phyloP scores from a whole-genome alignment of 2,329 filamentous ascomycete species.

The Proliferodiscus dingleyae region DNA sequence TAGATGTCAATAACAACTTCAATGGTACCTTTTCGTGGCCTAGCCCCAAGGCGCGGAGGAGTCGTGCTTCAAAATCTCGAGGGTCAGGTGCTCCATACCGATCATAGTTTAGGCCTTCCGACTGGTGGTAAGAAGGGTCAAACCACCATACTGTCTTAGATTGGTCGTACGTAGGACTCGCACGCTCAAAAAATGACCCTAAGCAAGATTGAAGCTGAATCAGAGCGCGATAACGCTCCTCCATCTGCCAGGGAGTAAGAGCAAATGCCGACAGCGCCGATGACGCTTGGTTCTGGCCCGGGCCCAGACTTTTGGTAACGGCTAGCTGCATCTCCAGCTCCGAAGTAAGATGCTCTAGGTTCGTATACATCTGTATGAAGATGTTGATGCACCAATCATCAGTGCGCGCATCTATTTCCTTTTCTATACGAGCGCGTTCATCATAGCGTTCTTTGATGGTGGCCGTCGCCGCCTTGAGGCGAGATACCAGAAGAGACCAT shows the following conservation, averaged over 20 bases:
- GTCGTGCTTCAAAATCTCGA: background rate
- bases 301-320: background rate
- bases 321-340: background rate
- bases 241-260: background rate
- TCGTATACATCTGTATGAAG: background rate
- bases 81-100: background rate
- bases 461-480: background rate
- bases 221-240: background rate
- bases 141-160: background rate
- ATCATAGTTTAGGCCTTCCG: background rate
- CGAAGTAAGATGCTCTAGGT: background rate
- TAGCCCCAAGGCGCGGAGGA: background rate
- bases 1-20: background rate
- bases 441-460: background rate
- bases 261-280: background rate
- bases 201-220: background rate
- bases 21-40: background rate
- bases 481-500: background rate
- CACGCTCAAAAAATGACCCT: background rate
- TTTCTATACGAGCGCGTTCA: background rate
- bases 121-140: background rate
- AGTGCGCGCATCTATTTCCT: background rate
- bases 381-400: background rate
- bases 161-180: background rate
- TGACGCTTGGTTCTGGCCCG: background rate